Percentiles rank a stretch among this genome's conserved stretches.
Conservation (phyloP, 2,329 filamentous ascomycete species). For the Hypoxylon sp. region DNA sequence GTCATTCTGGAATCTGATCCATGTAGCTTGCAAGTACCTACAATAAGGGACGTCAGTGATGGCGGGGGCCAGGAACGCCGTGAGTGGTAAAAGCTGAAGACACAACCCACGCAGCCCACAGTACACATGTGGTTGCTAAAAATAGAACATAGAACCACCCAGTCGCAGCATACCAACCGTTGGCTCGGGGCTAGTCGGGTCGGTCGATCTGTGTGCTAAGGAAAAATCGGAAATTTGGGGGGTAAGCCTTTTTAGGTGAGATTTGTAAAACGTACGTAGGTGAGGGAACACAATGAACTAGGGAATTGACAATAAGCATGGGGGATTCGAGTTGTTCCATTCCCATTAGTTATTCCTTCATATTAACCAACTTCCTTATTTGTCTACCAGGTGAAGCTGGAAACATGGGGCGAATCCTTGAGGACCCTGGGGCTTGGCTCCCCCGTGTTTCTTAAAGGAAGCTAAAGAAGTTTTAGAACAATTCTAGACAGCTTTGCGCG, state of each 20-base stretch:
- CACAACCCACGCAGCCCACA: constrained; percentile 28
- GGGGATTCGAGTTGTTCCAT: constrained; percentile 13
- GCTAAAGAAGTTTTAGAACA: constrained; percentile 34
- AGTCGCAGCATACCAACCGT: constrained; percentile 31
- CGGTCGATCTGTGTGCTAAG: constrained; percentile 36
- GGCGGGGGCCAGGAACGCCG: constrained; percentile 34
- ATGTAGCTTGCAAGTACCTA: constrained; percentile 48
- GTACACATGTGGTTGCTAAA: constrained; percentile 42
- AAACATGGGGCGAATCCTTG: constrained; percentile 32
- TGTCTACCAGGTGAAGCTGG: constrained; percentile 27
- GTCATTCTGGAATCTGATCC: constrained; percentile 35
- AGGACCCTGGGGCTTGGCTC: constrained; percentile 28
- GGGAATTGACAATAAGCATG: constrained; percentile 3
- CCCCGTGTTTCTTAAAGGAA: constrained; percentile 30
- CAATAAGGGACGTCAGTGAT: constrained; percentile 35
- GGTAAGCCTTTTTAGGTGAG: constrained; percentile 28
- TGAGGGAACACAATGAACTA: constrained; percentile 14
- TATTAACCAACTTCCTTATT: constrained; percentile 39
- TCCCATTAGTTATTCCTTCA: constrained; percentile 17
- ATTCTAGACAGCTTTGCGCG: constrained; percentile 32
- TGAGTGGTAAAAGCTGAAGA: constrained; percentile 20
- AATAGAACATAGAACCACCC: constrained; percentile 41
- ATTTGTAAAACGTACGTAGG: constrained; percentile 10
- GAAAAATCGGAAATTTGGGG: constrained; percentile 42
- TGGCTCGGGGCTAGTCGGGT: constrained; percentile 42